Evolutionary conservation across 164 flowering plant species (phyloP), one percentile per base, ranked within the genome.

Genomic region (Vitis amurensis): DNA sequence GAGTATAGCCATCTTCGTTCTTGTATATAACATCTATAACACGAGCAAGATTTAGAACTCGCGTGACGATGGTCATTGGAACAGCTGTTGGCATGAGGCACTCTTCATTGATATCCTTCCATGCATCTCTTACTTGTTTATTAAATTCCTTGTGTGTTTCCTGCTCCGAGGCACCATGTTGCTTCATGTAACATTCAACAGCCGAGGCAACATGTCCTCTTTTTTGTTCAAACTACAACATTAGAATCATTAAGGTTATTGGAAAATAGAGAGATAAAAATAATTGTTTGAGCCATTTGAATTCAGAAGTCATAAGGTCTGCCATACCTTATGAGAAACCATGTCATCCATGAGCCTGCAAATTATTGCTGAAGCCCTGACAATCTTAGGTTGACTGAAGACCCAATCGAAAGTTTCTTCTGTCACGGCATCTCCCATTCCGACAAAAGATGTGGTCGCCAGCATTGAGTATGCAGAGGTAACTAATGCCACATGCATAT

Each of bases 91-190:
- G 79, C 9, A 55, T 29, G 3, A 84, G 53, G 31, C 52, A 71
- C n/a, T 66, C 88, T 30, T 76, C 56, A 44, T 85, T 87, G 9
- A 85, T 61, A 52, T 83, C 87, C 64, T 83, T 87, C 92, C 92
- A 88, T 9, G 80, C 79, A 61, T 65, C 50, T 1, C 6, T n/a
- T 0, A 80, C 55, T 48, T 52, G 68, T 58, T 77, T 68, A 0
- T 29, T 23, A 4, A 80, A 23, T 29, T 27, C 65, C 0, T 57
- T 12, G 8, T 10, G n/a, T 1, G 72, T 80, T 13, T 74, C 71
- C 59, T 80, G 53, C 56, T 80, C 71, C 11, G 81, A 58, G 3
- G 27, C 74, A 44, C 76, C 74, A 37, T 78, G 23, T 50, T 82
- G 67, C 12, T 66, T 68, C 72, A 68, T 79, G 68, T 73, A 77